Evolutionary conservation across 2,329 filamentous ascomycete species (phyloP).

Genomic region (Dothistroma septosporum): DNA sequence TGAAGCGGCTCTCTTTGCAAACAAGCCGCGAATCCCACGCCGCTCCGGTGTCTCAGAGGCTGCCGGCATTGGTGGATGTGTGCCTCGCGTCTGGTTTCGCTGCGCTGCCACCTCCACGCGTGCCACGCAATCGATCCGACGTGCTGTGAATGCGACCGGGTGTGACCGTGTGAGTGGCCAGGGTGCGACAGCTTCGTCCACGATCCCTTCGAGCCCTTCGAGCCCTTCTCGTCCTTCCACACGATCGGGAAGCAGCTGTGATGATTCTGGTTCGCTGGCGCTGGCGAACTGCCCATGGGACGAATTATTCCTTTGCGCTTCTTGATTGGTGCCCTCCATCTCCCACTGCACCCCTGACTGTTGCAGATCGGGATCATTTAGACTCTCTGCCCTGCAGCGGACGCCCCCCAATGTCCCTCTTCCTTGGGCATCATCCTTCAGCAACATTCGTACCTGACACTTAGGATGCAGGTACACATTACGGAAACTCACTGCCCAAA

Average conservation of each 20-base stretch:
- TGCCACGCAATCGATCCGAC: neutral
- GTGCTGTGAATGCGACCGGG: neutral
- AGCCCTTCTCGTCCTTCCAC: too few relatives aligned
- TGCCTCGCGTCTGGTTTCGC: too few relatives aligned
- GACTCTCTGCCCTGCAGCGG: neutral
- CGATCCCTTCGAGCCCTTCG: too few relatives aligned
- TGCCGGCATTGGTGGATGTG: neutral
- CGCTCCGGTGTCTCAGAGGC: neutral
- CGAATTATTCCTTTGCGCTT: neutral
- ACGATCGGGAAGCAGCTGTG: too few relatives aligned
- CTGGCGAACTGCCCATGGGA: neutral
- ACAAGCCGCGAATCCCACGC: neutral
- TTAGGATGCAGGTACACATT: neutral
- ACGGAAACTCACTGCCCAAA: neutral
- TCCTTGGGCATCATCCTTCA: neutral
- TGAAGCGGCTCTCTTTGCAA: neutral
- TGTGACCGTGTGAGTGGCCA: neutral
- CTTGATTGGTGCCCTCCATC: neutral
- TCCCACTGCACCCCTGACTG: neutral
- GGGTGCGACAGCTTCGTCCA: too few relatives aligned
- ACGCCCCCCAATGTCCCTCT: neutral
- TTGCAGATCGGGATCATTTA: neutral
- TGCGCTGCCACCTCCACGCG: too few relatives aligned
- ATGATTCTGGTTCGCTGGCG: neutral
- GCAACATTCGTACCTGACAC: neutral